A percentile compares a stretch with the other conserved stretches of the same genome.
phyloP scores from a whole-genome alignment of 176 grass and related monocot genomes.

The Cenchrus fungigraminus region DNA sequence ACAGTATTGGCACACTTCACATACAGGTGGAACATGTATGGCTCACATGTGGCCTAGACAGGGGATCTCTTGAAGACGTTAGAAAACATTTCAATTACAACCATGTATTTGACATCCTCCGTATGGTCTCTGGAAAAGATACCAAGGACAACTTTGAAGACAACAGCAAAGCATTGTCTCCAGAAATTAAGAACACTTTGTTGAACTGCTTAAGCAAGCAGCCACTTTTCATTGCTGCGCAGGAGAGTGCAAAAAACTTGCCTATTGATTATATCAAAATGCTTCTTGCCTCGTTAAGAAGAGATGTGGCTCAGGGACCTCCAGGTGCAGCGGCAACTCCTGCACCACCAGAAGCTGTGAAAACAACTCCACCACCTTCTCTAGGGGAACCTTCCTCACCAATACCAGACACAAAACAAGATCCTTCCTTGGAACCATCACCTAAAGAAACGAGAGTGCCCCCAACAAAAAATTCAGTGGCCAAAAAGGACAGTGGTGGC shows the following conservation, averaged over 20 bases:
- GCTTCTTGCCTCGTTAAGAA: conserved; percentile 47
- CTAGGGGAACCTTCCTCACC: conserved; percentile 26
- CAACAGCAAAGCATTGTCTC: conserved; percentile 31
- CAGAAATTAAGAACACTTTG: conserved; percentile 47
- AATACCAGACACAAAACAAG: conserved; percentile 15
- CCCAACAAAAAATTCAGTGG: conserved; percentile 32
- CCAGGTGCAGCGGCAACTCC: conserved; percentile 1
- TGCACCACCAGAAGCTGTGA: not conserved
- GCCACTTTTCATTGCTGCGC: conserved; percentile 10
- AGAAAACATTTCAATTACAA: conserved; percentile 52
- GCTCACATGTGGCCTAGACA: conserved; percentile 57
- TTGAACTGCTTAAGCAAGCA: conserved; percentile 59
- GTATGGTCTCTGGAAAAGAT: conserved; percentile 32
- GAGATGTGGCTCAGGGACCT: conserved; percentile 41
- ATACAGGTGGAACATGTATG: conserved; percentile 64
- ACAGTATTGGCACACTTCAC: not conserved
- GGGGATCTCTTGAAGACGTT: conserved; percentile 50
- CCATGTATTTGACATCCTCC: conserved; percentile 46
- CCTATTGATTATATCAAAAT: conserved; percentile 49
- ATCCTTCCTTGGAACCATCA: conserved; percentile 7
- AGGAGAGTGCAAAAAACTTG: conserved; percentile 33
- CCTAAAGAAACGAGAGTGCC: conserved; percentile 30
- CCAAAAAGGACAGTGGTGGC: conserved; percentile 26
- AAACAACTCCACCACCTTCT: conserved; percentile 34
- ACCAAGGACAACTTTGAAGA: conserved; percentile 26